phyloP scores from a whole-genome alignment of 257 asterid species.

The Hygrophila difformis region DNA sequence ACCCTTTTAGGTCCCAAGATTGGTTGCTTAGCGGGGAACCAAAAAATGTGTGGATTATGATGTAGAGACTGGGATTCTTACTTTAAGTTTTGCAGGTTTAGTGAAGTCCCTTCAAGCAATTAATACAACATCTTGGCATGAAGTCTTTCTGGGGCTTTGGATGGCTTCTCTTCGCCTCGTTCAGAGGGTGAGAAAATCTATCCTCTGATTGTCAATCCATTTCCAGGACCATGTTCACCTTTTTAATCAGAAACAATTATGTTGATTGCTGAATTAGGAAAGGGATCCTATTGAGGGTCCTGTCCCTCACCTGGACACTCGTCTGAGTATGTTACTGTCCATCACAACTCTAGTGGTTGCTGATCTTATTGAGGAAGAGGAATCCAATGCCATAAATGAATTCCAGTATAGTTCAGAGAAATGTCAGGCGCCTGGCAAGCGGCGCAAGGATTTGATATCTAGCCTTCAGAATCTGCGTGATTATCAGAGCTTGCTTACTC shows the following conservation, averaged over 20 bases:
- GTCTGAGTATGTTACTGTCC: conserved; percentile 80
- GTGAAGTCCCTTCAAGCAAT: conserved; percentile 85
- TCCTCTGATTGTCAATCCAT: background rate
- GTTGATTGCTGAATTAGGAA: conserved; percentile 67
- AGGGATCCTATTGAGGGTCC: conserved; percentile 99
- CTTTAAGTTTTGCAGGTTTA: conserved; percentile 46
- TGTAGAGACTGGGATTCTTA: conserved; percentile 11
- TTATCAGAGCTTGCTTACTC: conserved; percentile 71
- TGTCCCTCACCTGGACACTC: conserved; percentile 87
- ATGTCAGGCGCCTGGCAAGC: conserved; percentile 31
- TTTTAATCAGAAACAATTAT: conserved; percentile 6
- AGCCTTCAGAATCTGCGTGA: conserved; percentile 69
- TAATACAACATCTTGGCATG: conserved; percentile 82
- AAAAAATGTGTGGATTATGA: background rate
- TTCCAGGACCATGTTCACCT: background rate
- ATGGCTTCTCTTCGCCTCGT: conserved; percentile 93
- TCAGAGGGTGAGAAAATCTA: conserved; percentile 57
- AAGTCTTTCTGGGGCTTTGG: conserved; percentile 90
- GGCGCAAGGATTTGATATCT: conserved; percentile 56
- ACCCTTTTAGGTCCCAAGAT: background rate
- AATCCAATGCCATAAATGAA: conserved; percentile 32
- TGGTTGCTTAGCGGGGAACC: background rate
- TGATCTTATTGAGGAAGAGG: conserved; percentile 92
- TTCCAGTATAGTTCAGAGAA: conserved; percentile 22
- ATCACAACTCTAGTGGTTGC: conserved; percentile 80